Base-by-base conservation (phyloP, 345 rosid genomes). In the Brassica nigra region DNA sequence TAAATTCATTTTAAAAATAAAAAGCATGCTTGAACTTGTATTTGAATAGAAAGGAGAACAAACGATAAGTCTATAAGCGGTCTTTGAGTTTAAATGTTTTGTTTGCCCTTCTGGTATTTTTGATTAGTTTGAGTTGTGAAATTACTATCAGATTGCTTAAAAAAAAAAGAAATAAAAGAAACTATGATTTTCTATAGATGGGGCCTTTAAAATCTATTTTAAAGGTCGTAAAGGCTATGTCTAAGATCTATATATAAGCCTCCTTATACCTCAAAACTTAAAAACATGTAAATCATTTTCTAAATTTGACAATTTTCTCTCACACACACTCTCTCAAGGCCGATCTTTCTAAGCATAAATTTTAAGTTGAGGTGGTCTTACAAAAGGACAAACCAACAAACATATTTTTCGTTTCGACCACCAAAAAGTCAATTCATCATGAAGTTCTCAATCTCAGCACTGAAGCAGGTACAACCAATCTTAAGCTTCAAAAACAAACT, bases 381-480 rank as follows among this genome's bases (percentile, higher is more conserved):
- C 39, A 20, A 58, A 66, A 78, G 39, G 69, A 73, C 63, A 42
- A 73, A 74, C 33, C 28, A 58, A 71, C 68, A 57, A 30, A 59
- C 18, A 18, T 20, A 72, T 31, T 52, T 65, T 55, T 23, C 27
- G 27, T 23, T 71, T 18, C 9, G 14, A 15, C 34, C 49, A 14
- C 20, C 37, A 14, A 62, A 79, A 52, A 62, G 63, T 70, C 76
- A 66, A 59, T 18, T 34, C 69, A 68, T 68, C 44, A 87, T 85
- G 89, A 79, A 77, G 62, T 68, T 89, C 49, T 85, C 87, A 34
- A 62, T 81, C 79, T 78, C 94, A 23, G 69, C 85, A 31, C 74
- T 80, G 71, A 88, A 84, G 74, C 90, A 85, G 83, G 87, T 78
- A 42, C 89, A 84, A 76, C 87, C 88, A 30, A 81, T 81, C 6